These are phyloP conservation scores for Scopulariopsis brevicaulis DNA, from an alignment of 2,329 filamentous ascomycete genomes.

Conservation along the genomic window DNA sequence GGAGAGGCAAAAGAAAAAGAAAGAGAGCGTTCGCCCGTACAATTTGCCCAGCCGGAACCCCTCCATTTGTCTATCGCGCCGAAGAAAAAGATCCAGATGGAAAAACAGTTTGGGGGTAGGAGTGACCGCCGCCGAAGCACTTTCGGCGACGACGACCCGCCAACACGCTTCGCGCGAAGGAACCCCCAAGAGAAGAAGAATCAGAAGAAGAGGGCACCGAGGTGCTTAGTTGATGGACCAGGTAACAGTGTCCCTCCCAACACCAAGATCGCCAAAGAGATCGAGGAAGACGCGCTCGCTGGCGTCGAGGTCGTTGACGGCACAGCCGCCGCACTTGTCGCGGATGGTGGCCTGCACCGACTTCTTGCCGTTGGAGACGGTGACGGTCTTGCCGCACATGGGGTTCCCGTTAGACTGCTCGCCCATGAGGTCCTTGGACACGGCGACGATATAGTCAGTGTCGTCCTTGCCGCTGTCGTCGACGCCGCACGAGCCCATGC, in stretches of 20 bases:
- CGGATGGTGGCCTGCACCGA: constrained; percentile 41
- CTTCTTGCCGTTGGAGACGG: constrained; percentile 49
- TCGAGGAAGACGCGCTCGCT: constrained; percentile 42
- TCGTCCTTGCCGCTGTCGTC: constrained; percentile 45
- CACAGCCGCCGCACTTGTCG: constrained; percentile 70
- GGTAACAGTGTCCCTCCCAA: constrained; percentile 26
- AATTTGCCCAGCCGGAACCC: not conserved
- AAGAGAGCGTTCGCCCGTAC: not conserved
- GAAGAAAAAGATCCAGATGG: not conserved
- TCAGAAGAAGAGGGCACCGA: not conserved
- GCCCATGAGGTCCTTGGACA: constrained; percentile 55
- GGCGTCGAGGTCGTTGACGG: constrained; percentile 43
- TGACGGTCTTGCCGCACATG: constrained; percentile 59
- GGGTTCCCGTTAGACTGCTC: constrained; percentile 53
- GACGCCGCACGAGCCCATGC: constrained; percentile 56
- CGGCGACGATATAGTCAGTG: constrained; percentile 53
- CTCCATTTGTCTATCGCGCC: not conserved
- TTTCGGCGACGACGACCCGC: not conserved
- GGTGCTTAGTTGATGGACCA: constrained; percentile 33
- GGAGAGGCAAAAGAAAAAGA: not conserved
- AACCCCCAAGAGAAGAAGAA: not conserved
- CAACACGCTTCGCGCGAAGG: not conserved
- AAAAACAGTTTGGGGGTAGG: not conserved
- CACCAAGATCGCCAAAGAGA: constrained; percentile 32
- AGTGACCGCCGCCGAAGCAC: not conserved